Evolutionary conservation across 139 green algal genomes (phyloP).

Genomic region (Coccomyxa sp.): DNA sequence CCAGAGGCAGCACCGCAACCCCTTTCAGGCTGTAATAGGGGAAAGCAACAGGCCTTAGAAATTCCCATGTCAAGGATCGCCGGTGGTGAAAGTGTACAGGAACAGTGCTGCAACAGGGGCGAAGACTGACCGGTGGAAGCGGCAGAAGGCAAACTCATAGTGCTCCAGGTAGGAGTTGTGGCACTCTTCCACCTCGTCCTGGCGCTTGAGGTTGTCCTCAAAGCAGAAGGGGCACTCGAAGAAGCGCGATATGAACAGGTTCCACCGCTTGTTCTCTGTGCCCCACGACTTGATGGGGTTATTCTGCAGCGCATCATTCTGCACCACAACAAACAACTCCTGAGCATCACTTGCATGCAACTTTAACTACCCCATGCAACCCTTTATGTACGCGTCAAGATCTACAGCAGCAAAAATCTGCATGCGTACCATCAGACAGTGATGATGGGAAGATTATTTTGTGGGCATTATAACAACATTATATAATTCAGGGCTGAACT

Average conservation of each 20-base stretch:
- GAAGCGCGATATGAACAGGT: slow-evolving; percentile 12
- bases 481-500: no score
- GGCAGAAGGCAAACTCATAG: slow-evolving; percentile 16
- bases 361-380: background rate
- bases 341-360: background rate
- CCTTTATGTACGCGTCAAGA: no score
- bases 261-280: slow-evolving; percentile 13
- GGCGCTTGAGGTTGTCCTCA: background rate
- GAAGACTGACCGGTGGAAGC: background rate
- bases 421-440: no score
- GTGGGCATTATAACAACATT: no score
- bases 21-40: no score
- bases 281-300: slow-evolving; percentile 8
- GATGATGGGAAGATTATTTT: no score
- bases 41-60: no score
- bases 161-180: background rate
- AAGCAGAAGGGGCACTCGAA: slow-evolving; percentile 12
- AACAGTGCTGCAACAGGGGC: background rate
- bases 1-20: no score
- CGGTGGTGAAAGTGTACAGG: no score
- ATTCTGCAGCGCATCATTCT: background rate
- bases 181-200: slow-evolving; percentile 1
- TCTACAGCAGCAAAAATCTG: no score
- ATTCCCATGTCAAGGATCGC: no score
- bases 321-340: background rate